Evolutionary conservation across 495 filamentous ascomycete species (phyloP), one percentile per base, ranked within the genome.

Genomic region (Hyaloscypha finlandica): DNA sequence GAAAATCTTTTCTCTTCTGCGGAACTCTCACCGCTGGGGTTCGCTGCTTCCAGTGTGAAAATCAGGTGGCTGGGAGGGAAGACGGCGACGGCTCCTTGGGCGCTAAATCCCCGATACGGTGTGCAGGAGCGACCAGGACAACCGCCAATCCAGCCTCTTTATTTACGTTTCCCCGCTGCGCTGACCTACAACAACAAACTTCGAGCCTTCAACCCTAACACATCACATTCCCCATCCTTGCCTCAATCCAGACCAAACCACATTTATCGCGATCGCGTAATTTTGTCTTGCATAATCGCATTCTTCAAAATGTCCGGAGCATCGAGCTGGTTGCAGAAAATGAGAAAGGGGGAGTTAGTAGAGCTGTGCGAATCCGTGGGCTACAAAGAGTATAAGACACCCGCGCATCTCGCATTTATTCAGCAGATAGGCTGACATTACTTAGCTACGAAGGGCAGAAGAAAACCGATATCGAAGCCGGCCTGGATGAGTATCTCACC

Each of bases 321-420:
- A 48, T 79, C 83, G 56, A 86, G 88, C 70, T 98, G 89, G 88
- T 84, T 97, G 71, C 86, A 88, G 70, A 87, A 88, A 74, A 90
- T 96, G 83, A 89, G 89, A 79, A 98, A 97, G 81, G 81, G 81
- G 65, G 92, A 94, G 67, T 85, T 99, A 59, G 69, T 85, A 45
- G 89, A 93, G 69, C 81, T 96, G 55, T 91, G 91, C 58, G 81
- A 90, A 54, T 78, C 85, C 39, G 88, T 92, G 64, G 90, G 91
- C 31, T 78, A 97, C 48, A 83, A 84, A 72, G 85, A 90, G 92
- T 94, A 84, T 70, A 86, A 78, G 69, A 59, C 56, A 39, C 57
- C 29, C 70, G 59, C 57, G 29, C 39, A 59, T 37, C 48, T 56
- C 30, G 16, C 20, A 29, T 55, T 31, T 39, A 19, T 35, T 59